These are phyloP conservation scores for Pouteria glomerata DNA, from an alignment of 148 eudicot species.

Conservation along the genomic window DNA sequence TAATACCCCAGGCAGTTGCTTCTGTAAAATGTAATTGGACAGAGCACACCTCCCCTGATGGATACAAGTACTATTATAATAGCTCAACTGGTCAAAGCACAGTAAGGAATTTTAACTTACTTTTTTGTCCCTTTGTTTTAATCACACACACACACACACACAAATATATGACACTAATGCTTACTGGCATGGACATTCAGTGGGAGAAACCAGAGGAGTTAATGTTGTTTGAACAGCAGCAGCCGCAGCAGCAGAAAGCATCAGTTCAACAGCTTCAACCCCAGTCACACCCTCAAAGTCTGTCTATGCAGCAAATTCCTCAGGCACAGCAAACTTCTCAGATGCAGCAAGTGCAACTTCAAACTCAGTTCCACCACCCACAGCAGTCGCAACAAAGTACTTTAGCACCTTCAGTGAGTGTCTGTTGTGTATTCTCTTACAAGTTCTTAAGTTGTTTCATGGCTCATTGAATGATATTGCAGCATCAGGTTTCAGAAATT, in stretches of 20 bases:
- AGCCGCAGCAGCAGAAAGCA: constrained; percentile 26
- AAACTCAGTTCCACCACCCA: constrained; percentile 33
- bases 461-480: constrained; percentile 17
- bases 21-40: constrained; percentile 76
- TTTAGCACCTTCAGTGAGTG: constrained; percentile 44
- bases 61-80: constrained; percentile 86
- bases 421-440: not conserved
- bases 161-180: not conserved
- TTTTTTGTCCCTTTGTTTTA: not conserved
- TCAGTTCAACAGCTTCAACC: constrained; percentile 47
- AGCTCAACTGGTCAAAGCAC: constrained; percentile 86
- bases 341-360: too few species aligned
- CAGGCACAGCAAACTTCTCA: constrained; percentile 44
- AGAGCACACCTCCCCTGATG: constrained; percentile 92
- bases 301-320: constrained; percentile 43
- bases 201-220: constrained; percentile 92
- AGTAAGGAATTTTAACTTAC: constrained; percentile 34
- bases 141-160: too few species aligned
- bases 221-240: constrained; percentile 31
- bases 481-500: constrained; percentile 42
- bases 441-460: not conserved
- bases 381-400: constrained; percentile 52
- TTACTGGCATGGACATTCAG: constrained; percentile 30
- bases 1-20: constrained; percentile 28
- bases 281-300: constrained; percentile 41